Evolutionary conservation across 306 rosid species (phyloP).

Genomic region (Chamaecrista fasciculata): DNA sequence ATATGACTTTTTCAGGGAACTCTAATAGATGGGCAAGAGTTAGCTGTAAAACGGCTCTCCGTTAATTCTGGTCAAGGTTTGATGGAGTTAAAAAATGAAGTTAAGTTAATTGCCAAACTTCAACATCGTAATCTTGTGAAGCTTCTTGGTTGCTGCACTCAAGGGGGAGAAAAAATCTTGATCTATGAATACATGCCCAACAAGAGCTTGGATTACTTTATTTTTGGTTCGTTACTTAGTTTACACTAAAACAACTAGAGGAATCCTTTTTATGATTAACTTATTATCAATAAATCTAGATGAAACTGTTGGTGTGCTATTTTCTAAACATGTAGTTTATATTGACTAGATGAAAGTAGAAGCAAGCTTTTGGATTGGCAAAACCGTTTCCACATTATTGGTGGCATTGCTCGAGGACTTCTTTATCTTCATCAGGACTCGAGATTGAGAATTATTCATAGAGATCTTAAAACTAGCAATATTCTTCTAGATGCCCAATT

Average conservation of each 20-base stretch:
- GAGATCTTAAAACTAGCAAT: neutral
- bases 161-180: conserved; percentile 7
- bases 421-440: neutral
- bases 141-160: conserved; percentile 30
- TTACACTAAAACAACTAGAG: neutral
- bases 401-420: neutral
- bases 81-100: conserved; percentile 28
- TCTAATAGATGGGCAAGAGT: neutral
- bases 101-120: conserved; percentile 18
- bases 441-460: neutral
- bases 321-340: neutral
- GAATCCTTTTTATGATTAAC: neutral
- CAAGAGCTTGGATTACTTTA: conserved; percentile 27
- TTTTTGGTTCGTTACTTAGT: conserved; percentile 14
- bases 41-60: conserved; percentile 26
- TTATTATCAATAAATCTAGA: neutral
- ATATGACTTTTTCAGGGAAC: neutral
- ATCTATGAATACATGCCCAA: conserved; percentile 26
- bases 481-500: neutral
- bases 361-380: neutral
- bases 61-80: conserved; percentile 12
- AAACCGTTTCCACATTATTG: neutral
- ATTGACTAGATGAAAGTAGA: neutral
- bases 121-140: conserved; percentile 30
- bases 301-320: neutral